Percentiles rank a stretch among this genome's conserved stretches.
These are phyloP conservation scores for Escallonia herrerae DNA, from an alignment of 129 eudicot genomes.

Conservation along the genomic window DNA sequence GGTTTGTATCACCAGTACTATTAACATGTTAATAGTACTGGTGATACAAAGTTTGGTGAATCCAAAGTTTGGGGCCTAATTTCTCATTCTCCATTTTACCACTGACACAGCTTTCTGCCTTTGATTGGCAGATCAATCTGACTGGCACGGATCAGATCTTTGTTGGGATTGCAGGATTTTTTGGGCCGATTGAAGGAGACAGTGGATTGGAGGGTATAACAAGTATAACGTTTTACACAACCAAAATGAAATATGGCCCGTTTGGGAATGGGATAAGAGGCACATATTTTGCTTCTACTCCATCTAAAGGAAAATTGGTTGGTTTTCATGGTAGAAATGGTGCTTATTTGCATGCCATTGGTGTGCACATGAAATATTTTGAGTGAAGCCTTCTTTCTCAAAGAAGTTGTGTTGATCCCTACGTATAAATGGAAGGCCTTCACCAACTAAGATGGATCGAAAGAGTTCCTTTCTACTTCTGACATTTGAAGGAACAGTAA, in stretches of 20 bases:
- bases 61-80: background rate
- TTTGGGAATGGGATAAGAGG: slow-evolving; percentile 7
- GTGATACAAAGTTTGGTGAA: background rate
- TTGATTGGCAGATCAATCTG: slow-evolving; percentile 13
- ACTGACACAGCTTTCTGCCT: background rate
- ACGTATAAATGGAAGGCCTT: too few species aligned
- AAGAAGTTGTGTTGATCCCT: too few species aligned
- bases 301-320: slow-evolving; percentile 14
- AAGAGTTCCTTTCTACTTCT: too few species aligned
- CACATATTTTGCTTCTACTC: slow-evolving; percentile 8
- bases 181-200: slow-evolving; percentile 9
- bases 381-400: too few species aligned
- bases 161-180: slow-evolving; percentile 13
- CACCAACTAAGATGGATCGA: too few species aligned
- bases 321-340: slow-evolving; percentile 25
- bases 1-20: too few species aligned
- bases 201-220: slow-evolving; percentile 1
- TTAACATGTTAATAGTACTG: too few species aligned
- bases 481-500: too few species aligned
- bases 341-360: slow-evolving; percentile 15
- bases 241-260: slow-evolving; percentile 22
- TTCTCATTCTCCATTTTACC: background rate
- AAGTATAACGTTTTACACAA: slow-evolving; percentile 18
- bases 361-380: slow-evolving; percentile 27
- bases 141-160: slow-evolving; percentile 1